Conservation (phyloP, 257 asterid species). For the Solanum lignicaule region DNA sequence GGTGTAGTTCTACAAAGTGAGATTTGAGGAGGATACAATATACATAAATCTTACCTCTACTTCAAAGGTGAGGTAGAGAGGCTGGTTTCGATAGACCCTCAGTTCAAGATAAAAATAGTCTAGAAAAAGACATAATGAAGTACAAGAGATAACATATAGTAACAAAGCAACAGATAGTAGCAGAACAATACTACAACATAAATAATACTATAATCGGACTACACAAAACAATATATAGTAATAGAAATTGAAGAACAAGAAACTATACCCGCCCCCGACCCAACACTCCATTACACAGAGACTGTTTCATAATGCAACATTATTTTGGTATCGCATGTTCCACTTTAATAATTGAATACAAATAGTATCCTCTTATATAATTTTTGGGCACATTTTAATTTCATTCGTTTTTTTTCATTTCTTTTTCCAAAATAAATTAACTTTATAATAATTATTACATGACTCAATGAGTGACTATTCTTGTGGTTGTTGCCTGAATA, state of each 20-base stretch:
- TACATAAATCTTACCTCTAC: too few species aligned
- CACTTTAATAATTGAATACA: neutral
- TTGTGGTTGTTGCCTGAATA: neutral
- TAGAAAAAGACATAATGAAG: neutral
- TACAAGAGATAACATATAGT: neutral
- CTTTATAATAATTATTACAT: neutral
- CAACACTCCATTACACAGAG: too few species aligned
- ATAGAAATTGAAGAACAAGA: too few species aligned
- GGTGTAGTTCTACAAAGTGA: neutral
- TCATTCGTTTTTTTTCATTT: too few species aligned
- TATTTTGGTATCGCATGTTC: neutral
- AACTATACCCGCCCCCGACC: too few species aligned
- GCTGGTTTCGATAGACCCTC: too few species aligned
- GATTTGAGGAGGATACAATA: neutral
- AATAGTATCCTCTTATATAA: neutral
- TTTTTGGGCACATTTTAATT: neutral
- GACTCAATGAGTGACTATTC: neutral
- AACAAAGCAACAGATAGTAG: neutral
- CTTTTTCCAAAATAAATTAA: neutral
- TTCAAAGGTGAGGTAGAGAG: too few species aligned
- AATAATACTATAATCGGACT: neutral
- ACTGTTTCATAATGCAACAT: too few species aligned
- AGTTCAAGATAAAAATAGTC: too few species aligned
- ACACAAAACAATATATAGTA: too few species aligned
- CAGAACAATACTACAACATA: too few species aligned